phyloP scores from a whole-genome alignment of 192 early-diverging fungal genomes.

The Borealophlyctis nickersoniae region DNA sequence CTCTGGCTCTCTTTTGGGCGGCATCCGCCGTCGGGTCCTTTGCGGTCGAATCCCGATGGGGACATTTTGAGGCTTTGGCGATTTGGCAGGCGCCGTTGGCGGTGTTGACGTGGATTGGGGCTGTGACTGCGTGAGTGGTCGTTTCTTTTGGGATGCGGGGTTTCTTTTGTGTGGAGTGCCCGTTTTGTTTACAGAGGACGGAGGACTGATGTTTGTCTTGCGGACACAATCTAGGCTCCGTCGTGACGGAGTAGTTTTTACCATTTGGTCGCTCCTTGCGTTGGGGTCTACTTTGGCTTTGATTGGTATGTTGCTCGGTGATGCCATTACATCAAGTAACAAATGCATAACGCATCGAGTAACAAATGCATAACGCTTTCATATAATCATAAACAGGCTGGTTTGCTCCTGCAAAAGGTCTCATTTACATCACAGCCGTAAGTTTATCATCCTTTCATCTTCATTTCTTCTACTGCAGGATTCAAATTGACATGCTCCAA shows the following conservation, averaged over 20 bases:
- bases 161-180: not conserved
- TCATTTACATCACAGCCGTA: not conserved
- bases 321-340: too few relatives aligned
- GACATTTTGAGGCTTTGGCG: not conserved
- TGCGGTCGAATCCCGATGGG: not conserved
- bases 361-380: too few relatives aligned
- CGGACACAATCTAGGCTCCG: not conserved
- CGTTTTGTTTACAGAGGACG: not conserved
- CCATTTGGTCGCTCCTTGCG: not conserved
- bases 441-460: not conserved
- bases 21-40: not conserved
- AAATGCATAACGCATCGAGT: too few relatives aligned
- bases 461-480: not conserved
- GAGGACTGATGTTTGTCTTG: not conserved
- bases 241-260: not conserved
- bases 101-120: not conserved
- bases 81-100: not conserved
- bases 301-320: too few relatives aligned
- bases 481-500: not conserved
- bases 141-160: not conserved
- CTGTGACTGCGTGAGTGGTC: not conserved
- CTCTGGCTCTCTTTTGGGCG: not conserved
- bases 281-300: not conserved
- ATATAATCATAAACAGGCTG: too few relatives aligned
- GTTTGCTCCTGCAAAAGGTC: not conserved